Conservation (phyloP, 768 basidiomycete genomes). For the Boletus vinaceobasis region DNA sequence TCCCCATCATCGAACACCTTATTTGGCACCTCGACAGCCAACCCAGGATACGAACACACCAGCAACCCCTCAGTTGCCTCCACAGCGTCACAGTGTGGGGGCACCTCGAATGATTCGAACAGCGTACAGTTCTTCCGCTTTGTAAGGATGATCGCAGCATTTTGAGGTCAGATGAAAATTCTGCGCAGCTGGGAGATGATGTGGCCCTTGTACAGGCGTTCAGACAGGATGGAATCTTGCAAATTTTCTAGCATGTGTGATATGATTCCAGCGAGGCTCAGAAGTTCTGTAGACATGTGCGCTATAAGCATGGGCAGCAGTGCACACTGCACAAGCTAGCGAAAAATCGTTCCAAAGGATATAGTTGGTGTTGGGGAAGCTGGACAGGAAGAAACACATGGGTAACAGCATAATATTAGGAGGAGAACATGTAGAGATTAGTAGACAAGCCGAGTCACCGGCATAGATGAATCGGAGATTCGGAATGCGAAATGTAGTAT, state of each 20-base stretch:
- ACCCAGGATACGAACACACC: conserved; percentile 28
- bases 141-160: conserved; percentile 41
- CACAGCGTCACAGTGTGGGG: conserved; percentile 29
- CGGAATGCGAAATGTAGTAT: too few species aligned
- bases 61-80: conserved; percentile 30
- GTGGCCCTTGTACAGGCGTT: too few species aligned
- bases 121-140: conserved; percentile 18
- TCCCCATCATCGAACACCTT: conserved; percentile 7
- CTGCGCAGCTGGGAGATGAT: not conserved
- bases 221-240: not conserved
- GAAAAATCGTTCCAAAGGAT: not conserved
- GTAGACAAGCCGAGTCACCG: too few species aligned
- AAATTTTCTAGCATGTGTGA: conserved; percentile 8
- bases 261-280: not conserved
- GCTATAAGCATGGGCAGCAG: conserved; percentile 3
- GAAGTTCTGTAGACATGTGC: not conserved
- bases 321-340: not conserved
- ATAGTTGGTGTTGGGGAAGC: not conserved
- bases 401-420: too few species aligned
- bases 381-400: too few species aligned
- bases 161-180: conserved; percentile 39
- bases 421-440: too few species aligned
- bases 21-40: conserved; percentile 8
- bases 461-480: too few species aligned
- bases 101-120: conserved; percentile 9